Evolutionary conservation across 768 basidiomycete genomes (phyloP).

Genomic region (Termitomyces sp.): DNA sequence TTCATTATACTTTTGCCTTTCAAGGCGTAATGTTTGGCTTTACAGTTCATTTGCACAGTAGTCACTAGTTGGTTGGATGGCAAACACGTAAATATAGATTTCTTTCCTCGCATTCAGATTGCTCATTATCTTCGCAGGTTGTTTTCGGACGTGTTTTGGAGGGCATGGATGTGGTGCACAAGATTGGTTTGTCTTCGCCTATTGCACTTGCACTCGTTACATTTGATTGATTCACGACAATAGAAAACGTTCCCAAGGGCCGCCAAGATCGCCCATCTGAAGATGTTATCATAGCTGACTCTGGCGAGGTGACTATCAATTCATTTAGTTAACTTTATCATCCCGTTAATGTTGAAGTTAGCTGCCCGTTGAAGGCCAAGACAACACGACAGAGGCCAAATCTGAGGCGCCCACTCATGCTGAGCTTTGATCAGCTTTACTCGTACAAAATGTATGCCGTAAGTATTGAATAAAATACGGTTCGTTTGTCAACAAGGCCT

Average conservation of each 20-base stretch:
- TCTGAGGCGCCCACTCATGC: constrained; percentile 87
- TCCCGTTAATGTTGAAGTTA: constrained; percentile 21
- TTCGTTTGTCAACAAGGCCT: constrained; percentile 46
- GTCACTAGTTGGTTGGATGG: constrained; percentile 89
- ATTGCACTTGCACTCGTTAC: too few species aligned
- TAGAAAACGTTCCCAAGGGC: constrained; percentile 76
- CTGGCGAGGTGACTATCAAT: constrained; percentile 70
- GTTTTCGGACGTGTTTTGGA: constrained; percentile 93
- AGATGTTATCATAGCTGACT: constrained; percentile 78
- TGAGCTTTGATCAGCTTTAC: constrained; percentile 77
- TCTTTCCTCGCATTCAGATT: not conserved
- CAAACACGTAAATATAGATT: constrained; percentile 63
- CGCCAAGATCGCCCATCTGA: constrained; percentile 67
- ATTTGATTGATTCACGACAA: constrained; percentile 3
- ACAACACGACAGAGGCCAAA: constrained; percentile 32
- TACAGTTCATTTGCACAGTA: constrained; percentile 88
- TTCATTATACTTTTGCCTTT: not conserved
- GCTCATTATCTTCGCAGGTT: constrained; percentile 44
- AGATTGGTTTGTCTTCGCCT: constrained; percentile 55
- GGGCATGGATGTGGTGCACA: constrained; percentile 82
- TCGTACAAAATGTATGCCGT: constrained; percentile 34
- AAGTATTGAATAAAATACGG: constrained; percentile 46
- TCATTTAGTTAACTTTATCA: not conserved
- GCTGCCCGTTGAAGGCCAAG: constrained; percentile 45
- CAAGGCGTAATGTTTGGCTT: not conserved